Base-by-base conservation (phyloP, 768 basidiomycete species). In the Mycena haematopus region DNA sequence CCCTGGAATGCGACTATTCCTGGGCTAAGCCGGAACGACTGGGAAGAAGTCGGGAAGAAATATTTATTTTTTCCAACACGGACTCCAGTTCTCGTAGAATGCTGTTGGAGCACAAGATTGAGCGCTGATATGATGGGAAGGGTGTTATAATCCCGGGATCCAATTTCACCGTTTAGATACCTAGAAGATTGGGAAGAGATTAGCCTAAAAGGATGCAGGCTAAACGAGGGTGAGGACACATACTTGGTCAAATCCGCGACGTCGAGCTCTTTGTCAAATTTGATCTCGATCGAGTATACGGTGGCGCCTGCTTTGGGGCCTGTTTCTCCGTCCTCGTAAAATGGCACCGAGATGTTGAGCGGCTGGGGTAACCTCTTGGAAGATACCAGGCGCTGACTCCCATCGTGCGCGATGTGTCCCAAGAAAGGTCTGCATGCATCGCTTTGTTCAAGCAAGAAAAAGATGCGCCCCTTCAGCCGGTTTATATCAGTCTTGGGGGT, bases 351-450 rank as follows among this genome's bases (percentile, higher is more conserved):
- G 19, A 84, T 72, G 50, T 76, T 65, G 9, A 84, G 66, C 8
- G 82, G 81, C 56, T 83, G 78, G 0, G 82, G 82, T 19, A 87
- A 72, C 52, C 70, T 67, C 59, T 68, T 74, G 1, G 82, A 77
- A 22, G 84, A 78, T 19, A 86, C 78, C 11, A 87, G 68, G 42
- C 81, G 74, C 63, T 78, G 74, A 45, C 77, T 82, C 21, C 74
- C 70, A 65, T 87, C 85, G 62, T 86, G 84, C 1, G 87, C 88
- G 38, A 86, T 78, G 61, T 82, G 75, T 0, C 75, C 67, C 9
- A 76, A 64, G 68, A 78, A 76, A 0, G 77, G 78, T 33, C 63
- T 51, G 46, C 77, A 80, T 0, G 66, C 60, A 1, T 79, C 72
- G 49, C 69, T 74, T 22, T 70, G 65, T 65, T 89, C 87, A 52